A percentile compares a stretch with the other conserved stretches of the same genome.
These are phyloP conservation scores for Mortierella antarctica DNA, from an alignment of 192 early-diverging fungal genomes.

Conservation along the genomic window DNA sequence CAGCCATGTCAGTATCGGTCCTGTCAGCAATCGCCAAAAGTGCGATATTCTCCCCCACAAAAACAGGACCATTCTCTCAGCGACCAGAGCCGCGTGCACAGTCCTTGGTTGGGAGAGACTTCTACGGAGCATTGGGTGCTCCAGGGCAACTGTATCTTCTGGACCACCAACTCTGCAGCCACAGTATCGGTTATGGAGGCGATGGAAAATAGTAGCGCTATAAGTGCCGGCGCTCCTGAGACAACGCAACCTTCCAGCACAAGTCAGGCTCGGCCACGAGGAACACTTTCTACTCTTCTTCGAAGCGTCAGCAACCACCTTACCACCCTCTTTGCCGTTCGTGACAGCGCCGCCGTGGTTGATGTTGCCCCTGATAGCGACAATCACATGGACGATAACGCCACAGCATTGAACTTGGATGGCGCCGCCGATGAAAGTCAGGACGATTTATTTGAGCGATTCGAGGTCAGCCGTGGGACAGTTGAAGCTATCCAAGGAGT, in stretches of 20 bases:
- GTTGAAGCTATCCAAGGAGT: neutral
- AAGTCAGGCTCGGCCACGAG: neutral
- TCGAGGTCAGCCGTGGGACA: neutral
- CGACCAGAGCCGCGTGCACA: conserved; percentile 1
- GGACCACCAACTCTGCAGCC: conserved; percentile 8
- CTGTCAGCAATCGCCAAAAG: too few species aligned
- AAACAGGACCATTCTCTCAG: neutral
- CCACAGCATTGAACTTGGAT: neutral
- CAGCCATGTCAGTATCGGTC: neutral
- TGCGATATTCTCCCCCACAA: too few species aligned
- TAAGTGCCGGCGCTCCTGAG: neutral
- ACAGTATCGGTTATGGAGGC: neutral
- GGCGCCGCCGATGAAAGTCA: neutral
- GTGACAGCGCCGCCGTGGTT: neutral
- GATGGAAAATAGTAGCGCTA: neutral
- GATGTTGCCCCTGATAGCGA: neutral
- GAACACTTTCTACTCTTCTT: neutral
- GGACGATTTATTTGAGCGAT: neutral
- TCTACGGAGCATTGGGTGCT: conserved; percentile 26
- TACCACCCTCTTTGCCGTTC: neutral
- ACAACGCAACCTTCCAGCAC: neutral
- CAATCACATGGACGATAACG: too few species aligned
- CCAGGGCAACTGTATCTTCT: conserved; percentile 31
- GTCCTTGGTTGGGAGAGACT: conserved; percentile 47
- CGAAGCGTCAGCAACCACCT: conserved; percentile 2